Base-by-base conservation (phyloP, 108 stramenopile genomes). In the Stephanodiscus triporus region DNA sequence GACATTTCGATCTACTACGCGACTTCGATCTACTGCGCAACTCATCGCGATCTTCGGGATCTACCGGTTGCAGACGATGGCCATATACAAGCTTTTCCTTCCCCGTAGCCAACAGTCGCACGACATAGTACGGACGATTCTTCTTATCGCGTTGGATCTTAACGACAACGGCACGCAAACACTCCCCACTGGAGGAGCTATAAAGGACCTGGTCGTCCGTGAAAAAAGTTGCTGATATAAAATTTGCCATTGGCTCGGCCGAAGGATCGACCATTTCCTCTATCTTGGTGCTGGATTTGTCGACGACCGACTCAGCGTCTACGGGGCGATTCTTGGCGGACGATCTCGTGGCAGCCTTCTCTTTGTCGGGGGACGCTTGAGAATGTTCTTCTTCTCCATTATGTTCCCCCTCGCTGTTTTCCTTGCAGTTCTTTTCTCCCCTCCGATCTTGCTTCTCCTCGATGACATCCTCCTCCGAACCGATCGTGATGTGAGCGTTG, bases 21-120 rank as follows among this genome's bases (percentile, higher is more conserved):
- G 36, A 17, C 13, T 57, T 57, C 22, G 29, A 27, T 65, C 64
- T 16, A 13, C 16, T 47, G 20, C 10, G 48, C 0, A 27, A 24
- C 16, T 40, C 3, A 11, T 38, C 20, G 22, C 32, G 1, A 27
- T 53, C 51, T 36, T 67, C 10, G 32, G 23, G 17, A 4, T 8
- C 48, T 17, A 37, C 4, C 6, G 68, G 60, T 51, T 66, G 61
- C 9, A 80, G 78, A 55, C 78, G 78, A 64, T 80, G 78, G 4
- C 71, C 78, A 38, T 80, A 80, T 24, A 80, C 78, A 61, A 68
- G 71, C 38, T 80, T 80, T 54, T 80, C 78, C 40, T 80, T 71
- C 11, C 78, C 78, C 2, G 40, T 61, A n/a, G 60, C 36, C 5
- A 68, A 67, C 5, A 55, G 67, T 4, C 58, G 49, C 9, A 80